Conservation (phyloP, 2,329 filamentous ascomycete species). For the Dactylellina drechsleri region DNA sequence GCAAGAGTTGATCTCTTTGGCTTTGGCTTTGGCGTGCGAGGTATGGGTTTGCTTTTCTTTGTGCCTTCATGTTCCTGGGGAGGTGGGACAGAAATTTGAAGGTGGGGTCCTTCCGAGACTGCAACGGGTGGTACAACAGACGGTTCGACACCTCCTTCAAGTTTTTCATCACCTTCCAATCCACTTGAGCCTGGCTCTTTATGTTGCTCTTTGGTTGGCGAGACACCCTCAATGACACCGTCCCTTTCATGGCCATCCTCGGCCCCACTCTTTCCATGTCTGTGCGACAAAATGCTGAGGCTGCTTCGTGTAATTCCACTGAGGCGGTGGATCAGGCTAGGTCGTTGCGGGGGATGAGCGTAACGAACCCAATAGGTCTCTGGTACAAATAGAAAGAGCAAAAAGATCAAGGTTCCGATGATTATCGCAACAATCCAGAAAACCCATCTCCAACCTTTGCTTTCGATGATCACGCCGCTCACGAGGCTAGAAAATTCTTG, state of each 20-base stretch:
- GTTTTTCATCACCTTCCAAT: not conserved
- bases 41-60: not conserved
- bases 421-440: constrained; percentile 89
- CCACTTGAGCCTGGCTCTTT: not conserved
- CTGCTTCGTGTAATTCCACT: constrained; percentile 24
- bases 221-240: not conserved
- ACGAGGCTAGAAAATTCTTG: constrained; percentile 68
- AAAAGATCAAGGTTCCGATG: constrained; percentile 73
- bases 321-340: constrained; percentile 57
- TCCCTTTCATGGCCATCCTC: not conserved
- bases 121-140: not conserved
- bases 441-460: constrained; percentile 85
- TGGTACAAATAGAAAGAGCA: constrained; percentile 90
- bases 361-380: constrained; percentile 96
- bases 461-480: constrained; percentile 83
- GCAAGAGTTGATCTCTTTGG: constrained; percentile 10
- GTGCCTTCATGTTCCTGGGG: not conserved
- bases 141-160: not conserved
- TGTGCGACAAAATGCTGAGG: constrained; percentile 19
- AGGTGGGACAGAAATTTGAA: constrained; percentile 4
- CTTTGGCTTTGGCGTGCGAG: constrained; percentile 5
- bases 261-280: constrained; percentile 13
- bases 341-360: constrained; percentile 66
- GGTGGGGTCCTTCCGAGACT: not conserved
- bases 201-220: not conserved